phyloP scores from a whole-genome alignment of 768 basidiomycete species.

The Paxillus ammoniavirescens region DNA sequence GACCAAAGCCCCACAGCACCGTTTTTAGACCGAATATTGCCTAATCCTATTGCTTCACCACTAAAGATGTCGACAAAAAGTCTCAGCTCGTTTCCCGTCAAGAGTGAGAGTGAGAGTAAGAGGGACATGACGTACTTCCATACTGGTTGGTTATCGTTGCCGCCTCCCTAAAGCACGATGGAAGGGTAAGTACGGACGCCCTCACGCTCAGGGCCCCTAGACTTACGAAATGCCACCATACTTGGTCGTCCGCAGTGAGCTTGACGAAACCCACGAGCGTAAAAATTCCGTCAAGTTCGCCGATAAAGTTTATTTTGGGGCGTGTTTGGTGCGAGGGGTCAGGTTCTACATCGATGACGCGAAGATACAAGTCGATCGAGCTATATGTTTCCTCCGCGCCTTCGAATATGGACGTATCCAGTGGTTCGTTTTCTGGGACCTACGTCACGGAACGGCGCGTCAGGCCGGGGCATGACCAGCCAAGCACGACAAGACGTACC shows the following conservation, averaged over 20 bases:
- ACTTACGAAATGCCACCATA: constrained; percentile 66
- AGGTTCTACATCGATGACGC: constrained; percentile 37
- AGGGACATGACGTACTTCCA: constrained; percentile 47
- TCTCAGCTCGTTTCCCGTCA: neutral
- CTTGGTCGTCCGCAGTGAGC: constrained; percentile 54
- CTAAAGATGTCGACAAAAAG: constrained; percentile 30
- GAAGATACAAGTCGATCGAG: constrained; percentile 45
- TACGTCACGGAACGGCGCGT: constrained; percentile 11
- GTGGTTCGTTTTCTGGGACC: constrained; percentile 29
- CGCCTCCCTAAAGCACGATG: constrained; percentile 39
- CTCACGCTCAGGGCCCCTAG: neutral
- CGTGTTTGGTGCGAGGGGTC: constrained; percentile 50
- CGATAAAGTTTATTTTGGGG: constrained; percentile 54
- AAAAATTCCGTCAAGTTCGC: constrained; percentile 48
- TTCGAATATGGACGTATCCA: constrained; percentile 50
- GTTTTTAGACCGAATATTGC: constrained; percentile 54
- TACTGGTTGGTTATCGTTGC: constrained; percentile 49
- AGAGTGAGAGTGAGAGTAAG: neutral
- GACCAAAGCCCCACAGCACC: constrained; percentile 60
- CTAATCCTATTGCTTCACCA: constrained; percentile 61
- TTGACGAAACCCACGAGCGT: constrained; percentile 53
- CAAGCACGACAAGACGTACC: constrained; percentile 14
- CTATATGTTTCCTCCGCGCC: constrained; percentile 51
- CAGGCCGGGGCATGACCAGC: neutral
- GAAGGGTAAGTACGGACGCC: constrained; percentile 2